A percentile compares a stretch with the other conserved stretches of the same genome.
Evolutionary conservation across 352 stramenopile genomes (phyloP).

Genomic region (Blastocystis sp.): DNA sequence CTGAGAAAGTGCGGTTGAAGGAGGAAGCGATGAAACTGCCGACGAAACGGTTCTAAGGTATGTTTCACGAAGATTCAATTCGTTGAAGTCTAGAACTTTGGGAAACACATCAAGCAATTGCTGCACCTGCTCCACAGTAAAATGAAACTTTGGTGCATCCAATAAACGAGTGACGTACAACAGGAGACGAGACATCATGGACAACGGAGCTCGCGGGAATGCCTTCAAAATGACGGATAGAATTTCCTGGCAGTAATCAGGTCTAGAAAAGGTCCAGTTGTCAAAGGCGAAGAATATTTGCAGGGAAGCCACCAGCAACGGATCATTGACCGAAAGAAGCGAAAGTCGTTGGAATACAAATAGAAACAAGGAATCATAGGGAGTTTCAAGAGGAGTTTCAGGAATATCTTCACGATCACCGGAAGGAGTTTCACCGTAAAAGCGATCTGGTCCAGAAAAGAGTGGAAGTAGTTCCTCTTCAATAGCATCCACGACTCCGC

Average conservation of each 20-base stretch:
- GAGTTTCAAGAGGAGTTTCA: neutral
- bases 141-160: neutral
- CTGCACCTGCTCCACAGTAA: neutral
- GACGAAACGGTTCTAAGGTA: neutral
- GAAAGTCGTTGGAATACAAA: neutral
- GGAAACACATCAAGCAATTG: neutral
- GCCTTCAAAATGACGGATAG: neutral
- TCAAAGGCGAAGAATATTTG: constrained; percentile 39
- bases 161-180: neutral
- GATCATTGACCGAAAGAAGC: neutral
- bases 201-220: neutral
- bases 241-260: neutral
- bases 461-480: neutral
- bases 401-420: neutral
- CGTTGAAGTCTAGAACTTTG: neutral
- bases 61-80: neutral
- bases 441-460: neutral
- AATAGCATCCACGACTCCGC: constrained; percentile 36
- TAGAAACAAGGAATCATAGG: neutral
- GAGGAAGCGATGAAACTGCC: neutral
- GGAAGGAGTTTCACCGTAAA: neutral
- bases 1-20: neutral
- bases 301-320: neutral
- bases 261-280: constrained; percentile 39
- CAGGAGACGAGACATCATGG: neutral